Conservation (phyloP, 805 yeast genomes). For the Zygotorulaspora danielsina region DNA sequence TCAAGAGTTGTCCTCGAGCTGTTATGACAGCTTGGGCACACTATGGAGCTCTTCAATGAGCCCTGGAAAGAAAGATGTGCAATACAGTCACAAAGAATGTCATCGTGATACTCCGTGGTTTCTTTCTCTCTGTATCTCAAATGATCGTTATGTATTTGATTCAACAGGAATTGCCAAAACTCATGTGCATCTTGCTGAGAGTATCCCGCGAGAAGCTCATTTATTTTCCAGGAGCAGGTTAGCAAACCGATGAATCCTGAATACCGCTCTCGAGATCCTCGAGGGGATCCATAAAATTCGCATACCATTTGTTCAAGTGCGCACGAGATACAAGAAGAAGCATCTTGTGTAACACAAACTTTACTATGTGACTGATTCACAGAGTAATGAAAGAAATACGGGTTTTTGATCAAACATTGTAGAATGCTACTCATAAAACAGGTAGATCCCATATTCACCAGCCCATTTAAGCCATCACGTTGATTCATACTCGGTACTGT, state of each 20-base stretch:
- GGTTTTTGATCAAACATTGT: conserved; percentile 87
- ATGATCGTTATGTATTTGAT: conserved; percentile 64
- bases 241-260: conserved; percentile 75
- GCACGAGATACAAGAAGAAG: conserved; percentile 67
- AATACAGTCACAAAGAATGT: conserved; percentile 60
- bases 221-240: conserved; percentile 83
- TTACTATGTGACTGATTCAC: conserved; percentile 42
- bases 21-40: conserved; percentile 63
- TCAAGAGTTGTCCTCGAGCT: conserved; percentile 66
- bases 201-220: conserved; percentile 85
- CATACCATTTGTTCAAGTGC: conserved; percentile 74
- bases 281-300: conserved; percentile 62
- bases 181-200: conserved; percentile 99
- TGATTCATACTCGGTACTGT: conserved; percentile 41
- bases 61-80: conserved; percentile 84
- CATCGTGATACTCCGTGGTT: conserved; percentile 9
- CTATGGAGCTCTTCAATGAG: conserved; percentile 70
- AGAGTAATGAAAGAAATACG: conserved; percentile 73
- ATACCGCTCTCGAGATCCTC: conserved; percentile 35
- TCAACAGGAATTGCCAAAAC: conserved; percentile 86
- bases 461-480: conserved; percentile 77
- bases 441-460: conserved; percentile 93
- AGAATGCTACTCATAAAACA: conserved; percentile 94
- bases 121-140: conserved; percentile 17
- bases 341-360: conserved; percentile 28